Conservation (phyloP, 2,329 filamentous ascomycete species). For the Cladobotryum mycophilum region DNA sequence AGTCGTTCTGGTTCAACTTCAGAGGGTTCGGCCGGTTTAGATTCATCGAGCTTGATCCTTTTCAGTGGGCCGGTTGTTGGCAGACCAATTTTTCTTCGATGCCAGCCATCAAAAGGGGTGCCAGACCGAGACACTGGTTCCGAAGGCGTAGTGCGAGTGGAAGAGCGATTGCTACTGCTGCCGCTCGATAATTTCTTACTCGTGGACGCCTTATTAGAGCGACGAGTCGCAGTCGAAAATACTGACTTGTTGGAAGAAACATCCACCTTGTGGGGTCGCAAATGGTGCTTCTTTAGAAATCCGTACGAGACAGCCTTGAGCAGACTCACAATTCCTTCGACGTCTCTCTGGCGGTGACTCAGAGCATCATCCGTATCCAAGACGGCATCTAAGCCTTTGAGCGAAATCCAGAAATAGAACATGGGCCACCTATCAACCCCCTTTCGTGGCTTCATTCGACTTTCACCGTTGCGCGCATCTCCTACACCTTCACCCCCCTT, state of each 20-base stretch:
- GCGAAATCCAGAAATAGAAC: constrained; percentile 70
- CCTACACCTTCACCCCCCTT: constrained; percentile 29
- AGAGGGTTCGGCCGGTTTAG: background rate
- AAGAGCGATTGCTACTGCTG: constrained; percentile 12
- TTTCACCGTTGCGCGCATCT: constrained; percentile 31
- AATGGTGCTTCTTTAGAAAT: constrained; percentile 68
- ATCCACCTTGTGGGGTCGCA: constrained; percentile 46
- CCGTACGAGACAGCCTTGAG: constrained; percentile 62
- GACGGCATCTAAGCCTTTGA: constrained; percentile 24
- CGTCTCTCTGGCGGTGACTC: constrained; percentile 38
- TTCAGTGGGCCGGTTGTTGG: constrained; percentile 1
- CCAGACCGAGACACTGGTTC: constrained; percentile 6
- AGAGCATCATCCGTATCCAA: constrained; percentile 34
- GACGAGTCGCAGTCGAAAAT: constrained; percentile 20
- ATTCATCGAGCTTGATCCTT: background rate
- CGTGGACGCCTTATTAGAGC: constrained; percentile 15
- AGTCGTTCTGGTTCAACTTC: constrained; percentile 19
- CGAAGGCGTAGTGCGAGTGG: constrained; percentile 4
- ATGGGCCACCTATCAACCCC: constrained; percentile 78
- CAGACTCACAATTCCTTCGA: constrained; percentile 52
- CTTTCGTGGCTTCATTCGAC: constrained; percentile 46
- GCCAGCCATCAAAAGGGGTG: constrained; percentile 32
- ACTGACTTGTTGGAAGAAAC: constrained; percentile 17
- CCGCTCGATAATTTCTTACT: background rate
- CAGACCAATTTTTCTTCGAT: constrained; percentile 27